Conservation (phyloP, 495 filamentous ascomycete species). For the Talaromyces nanjingensis region DNA sequence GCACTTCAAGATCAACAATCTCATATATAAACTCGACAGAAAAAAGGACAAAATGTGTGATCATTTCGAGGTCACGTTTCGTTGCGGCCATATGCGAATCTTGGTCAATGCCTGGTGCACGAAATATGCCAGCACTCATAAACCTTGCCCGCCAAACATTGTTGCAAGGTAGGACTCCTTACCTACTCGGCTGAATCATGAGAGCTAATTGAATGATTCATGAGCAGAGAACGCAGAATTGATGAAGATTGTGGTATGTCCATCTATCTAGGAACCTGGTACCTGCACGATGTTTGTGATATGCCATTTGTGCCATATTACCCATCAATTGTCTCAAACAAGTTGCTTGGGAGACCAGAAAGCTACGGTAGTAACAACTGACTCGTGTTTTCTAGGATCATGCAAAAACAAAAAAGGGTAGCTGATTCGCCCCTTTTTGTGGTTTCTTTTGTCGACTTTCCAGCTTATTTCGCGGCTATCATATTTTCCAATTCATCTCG, state of each 20-base stretch:
- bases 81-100: constrained; percentile 44
- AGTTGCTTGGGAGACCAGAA: neutral
- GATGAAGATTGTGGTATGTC: constrained; percentile 9
- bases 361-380: neutral
- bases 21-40: neutral
- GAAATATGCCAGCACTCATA: constrained; percentile 15
- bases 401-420: neutral
- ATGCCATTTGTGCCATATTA: neutral
- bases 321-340: neutral
- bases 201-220: neutral
- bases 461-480: neutral
- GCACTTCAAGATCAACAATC: neutral
- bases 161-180: constrained; percentile 31
- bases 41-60: constrained; percentile 40
- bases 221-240: constrained; percentile 3
- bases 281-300: neutral
- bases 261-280: neutral
- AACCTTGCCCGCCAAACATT: constrained; percentile 40
- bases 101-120: constrained; percentile 48
- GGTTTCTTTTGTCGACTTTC: neutral
- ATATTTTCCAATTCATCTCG: neutral
- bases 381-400: neutral
- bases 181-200: neutral
- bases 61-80: constrained; percentile 44
- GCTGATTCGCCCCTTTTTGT: neutral